phyloP scores from a whole-genome alignment of 2,329 filamentous ascomycete genomes.

The Dothideomycetes sp. region DNA sequence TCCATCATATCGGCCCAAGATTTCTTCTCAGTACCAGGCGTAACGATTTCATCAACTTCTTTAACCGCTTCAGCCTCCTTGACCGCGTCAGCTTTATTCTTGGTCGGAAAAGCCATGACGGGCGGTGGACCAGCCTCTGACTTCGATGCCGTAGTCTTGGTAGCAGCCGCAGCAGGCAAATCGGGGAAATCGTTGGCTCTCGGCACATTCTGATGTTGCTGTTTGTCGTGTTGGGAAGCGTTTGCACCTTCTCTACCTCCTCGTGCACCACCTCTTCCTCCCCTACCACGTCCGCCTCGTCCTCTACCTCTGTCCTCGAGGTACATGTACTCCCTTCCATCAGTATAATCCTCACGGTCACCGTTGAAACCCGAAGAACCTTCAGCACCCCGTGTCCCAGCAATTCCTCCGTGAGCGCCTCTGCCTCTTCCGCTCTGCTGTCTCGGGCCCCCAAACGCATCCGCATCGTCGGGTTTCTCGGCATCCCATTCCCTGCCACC shows the following conservation, averaged over 20 bases:
- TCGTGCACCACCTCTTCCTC: slow-evolving; percentile 27
- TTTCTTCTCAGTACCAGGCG: slow-evolving; percentile 12
- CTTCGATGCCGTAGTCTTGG: slow-evolving; percentile 27
- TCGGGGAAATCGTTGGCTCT: slow-evolving; percentile 38
- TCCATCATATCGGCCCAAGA: slow-evolving; percentile 18
- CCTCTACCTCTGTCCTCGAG: slow-evolving; percentile 21
- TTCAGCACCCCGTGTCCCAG: slow-evolving; percentile 18
- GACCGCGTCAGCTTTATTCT: slow-evolving; percentile 7
- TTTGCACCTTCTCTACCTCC: slow-evolving; percentile 21
- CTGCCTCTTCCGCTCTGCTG: slow-evolving; percentile 36
- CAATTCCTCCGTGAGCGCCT: slow-evolving; percentile 45
- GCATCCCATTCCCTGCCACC: slow-evolving; percentile 54
- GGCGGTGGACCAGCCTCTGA: slow-evolving; percentile 3
- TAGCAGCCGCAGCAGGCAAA: slow-evolving; percentile 24
- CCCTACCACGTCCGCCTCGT: slow-evolving; percentile 18
- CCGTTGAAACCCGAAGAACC: slow-evolving; percentile 19
- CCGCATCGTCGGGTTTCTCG: slow-evolving; percentile 42
- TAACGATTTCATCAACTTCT: neutral
- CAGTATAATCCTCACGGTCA: slow-evolving; percentile 25
- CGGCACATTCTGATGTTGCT: slow-evolving; percentile 24
- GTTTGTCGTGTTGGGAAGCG: slow-evolving; percentile 9
- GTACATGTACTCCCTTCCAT: slow-evolving; percentile 27
- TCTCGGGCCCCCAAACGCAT: slow-evolving; percentile 26
- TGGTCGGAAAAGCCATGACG: slow-evolving; percentile 11
- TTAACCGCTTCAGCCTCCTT: neutral